Evolutionary conservation across 2,329 filamentous ascomycete genomes (phyloP), one percentile per base, ranked within the genome.

Genomic region (Colletotrichum sp.): DNA sequence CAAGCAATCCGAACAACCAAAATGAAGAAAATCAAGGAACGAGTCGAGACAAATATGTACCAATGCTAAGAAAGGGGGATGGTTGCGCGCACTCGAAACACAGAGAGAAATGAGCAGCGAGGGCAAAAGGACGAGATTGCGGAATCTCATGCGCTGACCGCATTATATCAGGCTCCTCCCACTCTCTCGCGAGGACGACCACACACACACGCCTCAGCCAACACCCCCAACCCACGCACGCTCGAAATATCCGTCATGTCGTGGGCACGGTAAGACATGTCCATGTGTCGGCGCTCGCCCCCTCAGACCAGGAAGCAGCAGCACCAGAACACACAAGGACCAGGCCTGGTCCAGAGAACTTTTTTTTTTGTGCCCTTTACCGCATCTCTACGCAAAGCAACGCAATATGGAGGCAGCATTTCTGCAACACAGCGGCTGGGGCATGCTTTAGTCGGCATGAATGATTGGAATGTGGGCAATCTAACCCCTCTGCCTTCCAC

Each of bases 391-490:
- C 68, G 70, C 69, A 65, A 62, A 75, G 55, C 69, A 72, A 75
- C 69, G 69, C 72, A 72, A 75, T 55, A 75, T 75, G 69, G 39
- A 49, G 63, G 63, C 72, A 75, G 39, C 73, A 72, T 63, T 70
- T 63, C 72, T 75, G 72, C 72, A 75, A 39, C 65, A 39, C 55
- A 63, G 73, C 63, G 69, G 73, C 69, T 76, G 73, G 73, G 73
- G 36, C 55, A 66, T 73, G 69, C 73, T 36, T 68, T 75, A 71
- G 71, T 49, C 70, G 52, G 71, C 72, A 75, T 66, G 71, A 66
- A 60, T 75, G 74, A 76, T 75, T 76, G 74, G 74, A 74, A 71
- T 75, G 72, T 24, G 71, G 68, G 60, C 72, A 70, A 52, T 55
- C 66, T 62, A 21, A 55, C 71, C 70, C 69, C 73, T 76, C 73